Percentiles rank a stretch among this genome's conserved stretches.
phyloP scores from a whole-genome alignment of 768 basidiomycete genomes.

The Rhizopogon rudus region DNA sequence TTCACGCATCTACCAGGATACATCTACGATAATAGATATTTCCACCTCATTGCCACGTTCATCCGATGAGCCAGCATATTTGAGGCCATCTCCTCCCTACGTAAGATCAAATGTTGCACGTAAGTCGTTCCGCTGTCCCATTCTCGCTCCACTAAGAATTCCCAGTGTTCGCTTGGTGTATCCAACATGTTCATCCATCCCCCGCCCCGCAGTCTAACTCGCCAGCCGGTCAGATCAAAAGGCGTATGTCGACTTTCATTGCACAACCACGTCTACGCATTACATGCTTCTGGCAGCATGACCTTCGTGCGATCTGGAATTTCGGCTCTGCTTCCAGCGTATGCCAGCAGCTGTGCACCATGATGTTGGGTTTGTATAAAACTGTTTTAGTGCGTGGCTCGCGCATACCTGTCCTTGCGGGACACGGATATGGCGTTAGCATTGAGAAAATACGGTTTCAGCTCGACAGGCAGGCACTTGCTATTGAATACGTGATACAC shows the following conservation, averaged over 20 bases:
- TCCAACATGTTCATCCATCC: constrained; percentile 56
- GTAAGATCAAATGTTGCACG: constrained; percentile 83
- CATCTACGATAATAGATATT: constrained; percentile 81
- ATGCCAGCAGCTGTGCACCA: constrained; percentile 79
- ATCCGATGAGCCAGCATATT: constrained; percentile 83
- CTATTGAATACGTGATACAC: constrained; percentile 79
- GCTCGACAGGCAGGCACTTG: constrained; percentile 76
- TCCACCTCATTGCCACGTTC: constrained; percentile 93
- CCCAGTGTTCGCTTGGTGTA: constrained; percentile 87
- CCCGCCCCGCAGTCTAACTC: constrained; percentile 28
- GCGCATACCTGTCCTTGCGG: constrained; percentile 68
- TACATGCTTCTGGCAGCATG: constrained; percentile 95
- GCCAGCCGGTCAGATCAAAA: constrained; percentile 33
- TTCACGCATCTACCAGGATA: constrained; percentile 76
- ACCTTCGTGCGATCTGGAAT: constrained; percentile 84
- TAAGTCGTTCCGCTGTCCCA: constrained; percentile 30
- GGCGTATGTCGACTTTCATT: constrained; percentile 16
- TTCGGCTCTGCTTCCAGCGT: constrained; percentile 61
- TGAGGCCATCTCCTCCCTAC: constrained; percentile 88
- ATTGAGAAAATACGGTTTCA: constrained; percentile 79
- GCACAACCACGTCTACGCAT: constrained; percentile 53
- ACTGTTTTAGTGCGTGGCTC: constrained; percentile 72
- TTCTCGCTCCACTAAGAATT: constrained; percentile 5
- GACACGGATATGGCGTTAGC: constrained; percentile 78
- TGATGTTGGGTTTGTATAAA: constrained; percentile 78